These are phyloP conservation scores for Psilocybe azurescens DNA, from an alignment of 768 basidiomycete genomes.

Conservation along the genomic window DNA sequence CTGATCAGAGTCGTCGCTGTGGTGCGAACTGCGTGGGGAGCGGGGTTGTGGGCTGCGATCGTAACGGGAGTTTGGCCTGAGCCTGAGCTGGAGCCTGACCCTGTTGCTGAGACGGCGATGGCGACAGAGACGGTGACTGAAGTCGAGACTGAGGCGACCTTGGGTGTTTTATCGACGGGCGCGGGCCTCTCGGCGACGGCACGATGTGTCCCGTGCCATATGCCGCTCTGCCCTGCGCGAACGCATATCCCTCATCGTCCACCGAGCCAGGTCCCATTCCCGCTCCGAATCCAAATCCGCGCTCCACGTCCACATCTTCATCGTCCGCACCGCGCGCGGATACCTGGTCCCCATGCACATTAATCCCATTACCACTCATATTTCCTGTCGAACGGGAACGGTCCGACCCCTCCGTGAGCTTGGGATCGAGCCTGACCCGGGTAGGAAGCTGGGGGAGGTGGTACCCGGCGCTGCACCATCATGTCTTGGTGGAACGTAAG, in stretches of 20 bases:
- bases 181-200: not conserved
- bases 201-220: not conserved
- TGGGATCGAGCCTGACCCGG: not conserved
- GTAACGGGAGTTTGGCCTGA: not conserved
- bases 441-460: not conserved
- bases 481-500: slow-evolving; percentile 18
- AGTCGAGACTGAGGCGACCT: not conserved
- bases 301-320: not conserved
- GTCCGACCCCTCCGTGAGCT: too few relatives aligned
- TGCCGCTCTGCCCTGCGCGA: not conserved
- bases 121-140: too few relatives aligned
- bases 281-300: not conserved
- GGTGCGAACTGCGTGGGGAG: not conserved
- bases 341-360: not conserved
- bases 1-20: not conserved
- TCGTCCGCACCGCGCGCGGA: not conserved
- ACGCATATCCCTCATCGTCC: not conserved
- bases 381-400: too few relatives aligned
- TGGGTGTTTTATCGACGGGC: not conserved
- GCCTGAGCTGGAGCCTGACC: not conserved
- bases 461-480: slow-evolving; percentile 17
- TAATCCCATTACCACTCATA: too few relatives aligned
- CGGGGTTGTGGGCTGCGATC: not conserved
- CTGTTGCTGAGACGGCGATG: too few relatives aligned
- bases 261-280: not conserved